Base-by-base conservation (phyloP, 768 basidiomycete species). In the Trametes meyenii region DNA sequence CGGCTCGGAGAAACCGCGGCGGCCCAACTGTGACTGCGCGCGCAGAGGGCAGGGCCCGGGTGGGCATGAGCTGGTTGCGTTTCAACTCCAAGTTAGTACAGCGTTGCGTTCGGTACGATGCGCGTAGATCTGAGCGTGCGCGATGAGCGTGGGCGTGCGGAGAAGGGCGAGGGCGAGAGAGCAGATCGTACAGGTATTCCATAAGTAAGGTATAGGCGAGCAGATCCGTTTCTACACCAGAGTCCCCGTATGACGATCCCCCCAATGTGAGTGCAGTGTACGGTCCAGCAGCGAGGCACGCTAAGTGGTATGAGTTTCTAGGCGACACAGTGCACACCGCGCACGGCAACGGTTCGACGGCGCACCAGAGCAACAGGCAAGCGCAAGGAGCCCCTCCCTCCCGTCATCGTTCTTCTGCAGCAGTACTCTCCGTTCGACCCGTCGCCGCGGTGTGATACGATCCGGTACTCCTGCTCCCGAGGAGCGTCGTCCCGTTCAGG, bases 171-270 rank as follows among this genome's bases (percentile, higher is more conserved):
- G n/a, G n/a, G 26, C 21, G 19, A 58, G 16, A 36, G 50, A 14
- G 26, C 23, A n/a, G 36, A 51, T 58, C 52, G 59, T 48, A 60
- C 51, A 48, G 33, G 46, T 16, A 63, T 50, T 58, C 55, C 50
- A 45, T 49, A 46, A 40, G 56, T 58, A 63, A 58, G 52, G 56
- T 58, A 58, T 58, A 58, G 43, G 56, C 55, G 36, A 58, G 55
- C 48, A 40, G 46, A 29, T 62, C 55, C 55, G 51, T 52, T 39
- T 55, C 44, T 35, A 29, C 50, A 50, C n/a, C 36, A 62, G 61
- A n/a, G n/a, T n/a, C n/a, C 53, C 55, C 55, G 29, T 35, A 43
- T 58, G 57, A 33, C 57, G 57, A 58, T 58, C 57, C 40, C 23
- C 49, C 57, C 26, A 55, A 55, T 46, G 54, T 36, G 54, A 55